phyloP scores from a whole-genome alignment of 2,329 filamentous ascomycete genomes.

The Ophiostoma ips region DNA sequence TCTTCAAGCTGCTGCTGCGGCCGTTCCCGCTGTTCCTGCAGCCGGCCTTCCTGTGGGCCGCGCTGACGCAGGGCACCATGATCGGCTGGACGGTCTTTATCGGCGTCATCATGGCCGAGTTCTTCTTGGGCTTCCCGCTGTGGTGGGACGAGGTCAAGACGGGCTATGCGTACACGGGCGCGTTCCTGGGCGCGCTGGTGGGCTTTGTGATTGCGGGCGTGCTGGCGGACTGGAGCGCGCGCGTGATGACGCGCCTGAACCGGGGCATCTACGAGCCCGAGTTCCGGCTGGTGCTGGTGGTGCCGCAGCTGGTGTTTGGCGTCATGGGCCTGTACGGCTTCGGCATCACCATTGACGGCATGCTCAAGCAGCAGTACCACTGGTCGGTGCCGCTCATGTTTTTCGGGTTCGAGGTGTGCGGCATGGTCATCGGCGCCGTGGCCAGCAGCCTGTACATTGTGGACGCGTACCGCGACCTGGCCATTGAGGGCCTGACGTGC shows the following conservation, averaged over 20 bases:
- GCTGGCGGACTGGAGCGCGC: slow-evolving; percentile 59
- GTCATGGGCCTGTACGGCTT: slow-evolving; percentile 74
- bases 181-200: slow-evolving; percentile 68
- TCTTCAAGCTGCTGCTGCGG: slow-evolving; percentile 50
- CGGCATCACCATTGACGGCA: slow-evolving; percentile 54
- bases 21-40: slow-evolving; percentile 75
- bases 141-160: slow-evolving; percentile 71
- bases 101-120: slow-evolving; percentile 65
- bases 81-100: slow-evolving; percentile 96
- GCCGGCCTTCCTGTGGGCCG: slow-evolving; percentile 69
- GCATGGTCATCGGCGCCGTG: slow-evolving; percentile 86
- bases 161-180: slow-evolving; percentile 76
- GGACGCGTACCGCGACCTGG: slow-evolving; percentile 77
- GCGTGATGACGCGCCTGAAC: slow-evolving; percentile 58
- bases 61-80: slow-evolving; percentile 71
- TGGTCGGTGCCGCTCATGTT: slow-evolving; percentile 69
- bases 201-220: slow-evolving; percentile 66
- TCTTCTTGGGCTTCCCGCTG: slow-evolving; percentile 68
- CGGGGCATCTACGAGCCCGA: slow-evolving; percentile 80
- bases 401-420: slow-evolving; percentile 70
- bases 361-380: slow-evolving; percentile 40
- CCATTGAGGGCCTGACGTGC: slow-evolving; percentile 79
- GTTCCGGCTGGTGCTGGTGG: slow-evolving; percentile 69
- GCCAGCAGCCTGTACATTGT: slow-evolving; percentile 79
- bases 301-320: slow-evolving; percentile 68